These are phyloP conservation scores for Microbotryum lychnidis-dioicae DNA, from an alignment of 1,284 basidiomycete genomes.

Conservation along the genomic window DNA sequence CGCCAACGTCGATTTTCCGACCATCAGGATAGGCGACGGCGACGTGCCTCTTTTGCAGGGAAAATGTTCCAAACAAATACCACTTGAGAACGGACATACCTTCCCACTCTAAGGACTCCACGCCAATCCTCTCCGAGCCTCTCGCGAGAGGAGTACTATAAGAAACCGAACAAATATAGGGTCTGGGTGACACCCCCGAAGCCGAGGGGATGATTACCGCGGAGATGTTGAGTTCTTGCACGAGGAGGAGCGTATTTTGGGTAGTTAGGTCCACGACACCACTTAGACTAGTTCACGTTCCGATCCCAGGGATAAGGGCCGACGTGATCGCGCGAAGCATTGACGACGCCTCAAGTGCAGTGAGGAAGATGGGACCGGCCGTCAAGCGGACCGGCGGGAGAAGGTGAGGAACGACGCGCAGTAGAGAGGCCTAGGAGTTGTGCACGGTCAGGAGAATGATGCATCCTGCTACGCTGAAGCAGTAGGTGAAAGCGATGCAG, in stretches of 20 bases:
- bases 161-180: no score
- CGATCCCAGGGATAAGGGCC: slow-evolving; percentile 27
- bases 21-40: no score
- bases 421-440: slow-evolving; percentile 24
- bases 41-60: no score
- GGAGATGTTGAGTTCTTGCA: slow-evolving; percentile 17
- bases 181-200: neutral
- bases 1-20: no score
- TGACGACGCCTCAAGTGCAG: slow-evolving; percentile 1
- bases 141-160: no score
- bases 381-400: no score
- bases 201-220: neutral
- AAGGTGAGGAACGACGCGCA: slow-evolving; percentile 24
- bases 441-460: slow-evolving; percentile 24
- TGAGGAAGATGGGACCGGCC: no score
- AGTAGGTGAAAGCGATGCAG: slow-evolving; percentile 13
- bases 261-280: slow-evolving; percentile 25
- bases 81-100: no score
- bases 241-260: slow-evolving; percentile 16
- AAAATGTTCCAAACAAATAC: no score
- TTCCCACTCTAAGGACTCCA: no score
- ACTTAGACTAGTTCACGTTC: slow-evolving; percentile 16
- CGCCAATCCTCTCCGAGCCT: no score
- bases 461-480: slow-evolving; percentile 20
- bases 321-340: slow-evolving; percentile 27